Base-by-base conservation (phyloP, 805 yeast genomes). In the Pichia eremophila region DNA sequence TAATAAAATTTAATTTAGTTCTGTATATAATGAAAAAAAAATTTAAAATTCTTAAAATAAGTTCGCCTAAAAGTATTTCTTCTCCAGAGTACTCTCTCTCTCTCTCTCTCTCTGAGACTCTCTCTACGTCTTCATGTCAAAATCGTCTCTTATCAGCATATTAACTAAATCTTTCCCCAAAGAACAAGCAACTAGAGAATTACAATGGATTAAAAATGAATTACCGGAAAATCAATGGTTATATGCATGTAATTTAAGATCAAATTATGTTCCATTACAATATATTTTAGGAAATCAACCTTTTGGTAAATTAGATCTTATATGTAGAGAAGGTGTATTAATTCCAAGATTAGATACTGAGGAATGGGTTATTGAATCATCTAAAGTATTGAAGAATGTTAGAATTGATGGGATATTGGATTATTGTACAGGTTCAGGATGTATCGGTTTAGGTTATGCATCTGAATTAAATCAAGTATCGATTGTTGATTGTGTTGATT, bases 261-360 rank as follows among this genome's bases (percentile, higher is more conserved):
- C 77, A 2, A 59, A 61, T 12, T 68, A 71, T 5, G 76, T 72
- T 9, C 98, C 99, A 0, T 63, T 91, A 39, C 98, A 91, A 62
- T 90, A 91, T 62, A 77, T 91, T 11, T 66, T 91, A 10, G 89
- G 93, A 0, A 66, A 79, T 0, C 97, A 90, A 64, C 98, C 98
- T 1, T 91, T 91, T 68, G 95, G 93, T 0, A 57, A 62, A 2
- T 59, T 91, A 43, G 77, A 75, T 12, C 72, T 91, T 5, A 48
- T 57, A 27, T 86, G 96, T 57, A 57, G 63, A 29, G 68, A 67
- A 1, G 79, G 79, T 0, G 97, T 88, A 2, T 66, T 91, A 50
- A 90, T 91, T 28, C 98, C 99, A 0, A 66, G 99, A 44, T 81
- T 91, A 84, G 99, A 91, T 60, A 91, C 99, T 0, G 98, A 91